Percentiles rank a stretch among this genome's conserved stretches.
phyloP scores from a whole-genome alignment of 257 asterid genomes.

The Penstemon newberryi region DNA sequence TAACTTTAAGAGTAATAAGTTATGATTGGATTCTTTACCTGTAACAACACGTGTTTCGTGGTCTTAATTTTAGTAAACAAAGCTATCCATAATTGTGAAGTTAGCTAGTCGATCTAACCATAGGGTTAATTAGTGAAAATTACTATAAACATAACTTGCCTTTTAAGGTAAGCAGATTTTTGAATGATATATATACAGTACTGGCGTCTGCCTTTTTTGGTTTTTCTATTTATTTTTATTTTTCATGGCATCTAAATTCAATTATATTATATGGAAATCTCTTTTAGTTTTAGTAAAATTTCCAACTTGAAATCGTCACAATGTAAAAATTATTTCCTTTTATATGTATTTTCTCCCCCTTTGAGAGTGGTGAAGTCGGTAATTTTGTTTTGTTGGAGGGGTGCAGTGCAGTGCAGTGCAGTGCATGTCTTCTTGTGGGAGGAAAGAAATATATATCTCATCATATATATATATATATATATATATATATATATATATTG shows the following conservation, averaged over 20 bases:
- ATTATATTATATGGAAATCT: too few relatives aligned
- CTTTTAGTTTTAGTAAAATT: too few relatives aligned
- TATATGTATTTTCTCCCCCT: background rate
- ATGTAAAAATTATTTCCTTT: too few relatives aligned
- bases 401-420: conserved; percentile 16
- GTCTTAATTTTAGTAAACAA: conserved; percentile 24
- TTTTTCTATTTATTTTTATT: too few relatives aligned
- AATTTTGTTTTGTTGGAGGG: conserved; percentile 35
- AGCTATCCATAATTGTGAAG: conserved; percentile 24
- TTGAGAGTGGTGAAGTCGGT: conserved; percentile 40
- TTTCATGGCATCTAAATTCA: too few relatives aligned
- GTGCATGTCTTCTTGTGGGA: background rate
- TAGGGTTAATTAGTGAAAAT: background rate
- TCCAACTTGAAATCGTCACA: too few relatives aligned
- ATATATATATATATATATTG: too few relatives aligned
- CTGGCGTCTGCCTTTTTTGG: too few relatives aligned
- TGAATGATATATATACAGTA: background rate
- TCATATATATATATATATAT: too few relatives aligned
- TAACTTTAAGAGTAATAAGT: conserved; percentile 16
- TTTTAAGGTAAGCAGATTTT: conserved; percentile 43
- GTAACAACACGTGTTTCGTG: background rate
- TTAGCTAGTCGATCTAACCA: conserved; percentile 25
- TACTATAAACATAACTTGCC: conserved; percentile 33
- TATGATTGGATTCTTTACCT: conserved; percentile 16
- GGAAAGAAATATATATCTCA: too few relatives aligned